Evolutionary conservation across 2,329 filamentous ascomycete genomes (phyloP), one percentile per base, ranked within the genome.

Genomic region (Monosporascus sp.): DNA sequence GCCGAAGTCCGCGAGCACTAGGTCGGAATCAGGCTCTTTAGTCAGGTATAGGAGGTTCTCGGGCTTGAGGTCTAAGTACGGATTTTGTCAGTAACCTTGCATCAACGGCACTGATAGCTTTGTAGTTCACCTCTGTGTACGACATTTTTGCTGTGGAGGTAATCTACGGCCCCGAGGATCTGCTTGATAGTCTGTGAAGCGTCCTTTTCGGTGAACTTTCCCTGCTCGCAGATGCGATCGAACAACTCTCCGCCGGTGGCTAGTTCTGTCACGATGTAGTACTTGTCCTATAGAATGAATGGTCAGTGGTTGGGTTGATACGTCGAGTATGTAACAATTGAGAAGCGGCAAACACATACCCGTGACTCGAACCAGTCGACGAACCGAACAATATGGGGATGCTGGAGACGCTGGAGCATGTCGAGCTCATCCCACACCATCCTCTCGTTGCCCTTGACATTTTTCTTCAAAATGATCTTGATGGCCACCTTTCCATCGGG

Each of bases 391-490:
- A 99, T 99, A 73, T 97, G 91, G 51, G 91, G 89, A 71, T 99
- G 94, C 68, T 91, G 83, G 68, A 99, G 84, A 55, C 84, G 84
- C 74, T 97, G 91, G 60, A 99, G 81, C 85, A 99, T 91, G 62
- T 91, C 83, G 65, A 99, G 80, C 77, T 99, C 94, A 71, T 99
- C 94, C 71, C 96, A 94, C 41, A 99, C 94, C 94, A 99, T 99
- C 71, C 88, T 85, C 78, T 99, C 94, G 66, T 97, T 97, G 60
- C 92, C 93, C 72, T 92, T 95, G 70, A 99, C 93, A 74, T 96
- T 97, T 79, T 96, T 97, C 83, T 99, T 99, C 67, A 97, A 78
- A 72, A 99, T 99, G 71, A 99, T 97, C 81, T 99, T 99, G 73
- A 99, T 84, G 41, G 94, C 94, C 56, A 96, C 92, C 78, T 96